Evolutionary conservation across 495 filamentous ascomycete species (phyloP).

Genomic region (Talaromyces borbonicus): DNA sequence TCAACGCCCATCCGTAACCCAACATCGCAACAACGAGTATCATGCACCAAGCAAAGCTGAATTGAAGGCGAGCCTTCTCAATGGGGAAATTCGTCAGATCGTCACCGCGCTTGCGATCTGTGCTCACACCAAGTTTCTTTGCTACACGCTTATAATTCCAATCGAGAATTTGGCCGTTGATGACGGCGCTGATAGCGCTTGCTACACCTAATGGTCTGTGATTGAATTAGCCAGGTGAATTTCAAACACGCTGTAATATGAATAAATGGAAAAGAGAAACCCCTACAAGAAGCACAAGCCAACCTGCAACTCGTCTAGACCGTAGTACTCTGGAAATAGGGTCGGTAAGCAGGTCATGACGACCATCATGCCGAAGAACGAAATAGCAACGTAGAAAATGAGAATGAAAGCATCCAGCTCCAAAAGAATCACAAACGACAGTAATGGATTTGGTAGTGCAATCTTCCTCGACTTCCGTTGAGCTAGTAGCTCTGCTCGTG

Average conservation of each 20-base stretch:
- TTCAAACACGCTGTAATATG: background rate
- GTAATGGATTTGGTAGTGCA: slow-evolving; percentile 55
- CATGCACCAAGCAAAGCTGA: slow-evolving; percentile 16
- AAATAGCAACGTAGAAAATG: slow-evolving; percentile 43
- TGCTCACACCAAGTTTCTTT: slow-evolving; percentile 22
- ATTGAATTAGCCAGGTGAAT: background rate
- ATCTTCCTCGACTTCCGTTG: slow-evolving; percentile 29
- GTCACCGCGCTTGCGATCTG: slow-evolving; percentile 35
- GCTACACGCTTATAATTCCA: slow-evolving; percentile 36
- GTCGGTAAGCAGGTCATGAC: slow-evolving; percentile 43
- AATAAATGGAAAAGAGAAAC: background rate
- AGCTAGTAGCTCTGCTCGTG: slow-evolving; percentile 9
- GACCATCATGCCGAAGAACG: slow-evolving; percentile 43
- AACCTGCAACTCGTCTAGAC: slow-evolving; percentile 55
- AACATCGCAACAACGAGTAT: slow-evolving; percentile 26
- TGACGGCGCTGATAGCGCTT: slow-evolving; percentile 42
- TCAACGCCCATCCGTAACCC: slow-evolving; percentile 48
- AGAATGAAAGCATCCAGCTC: slow-evolving; percentile 55
- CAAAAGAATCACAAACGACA: slow-evolving; percentile 48
- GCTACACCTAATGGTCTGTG: slow-evolving; percentile 44
- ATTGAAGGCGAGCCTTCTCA: slow-evolving; percentile 24
- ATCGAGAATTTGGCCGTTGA: slow-evolving; percentile 61
- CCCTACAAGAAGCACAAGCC: slow-evolving; percentile 39
- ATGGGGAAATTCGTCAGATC: slow-evolving; percentile 28
- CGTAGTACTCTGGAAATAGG: slow-evolving; percentile 53